Percentiles rank a stretch among this genome's conserved stretches.
These are phyloP conservation scores for Achaetomium macrosporum DNA, from an alignment of 2,329 filamentous ascomycete species.

Conservation along the genomic window DNA sequence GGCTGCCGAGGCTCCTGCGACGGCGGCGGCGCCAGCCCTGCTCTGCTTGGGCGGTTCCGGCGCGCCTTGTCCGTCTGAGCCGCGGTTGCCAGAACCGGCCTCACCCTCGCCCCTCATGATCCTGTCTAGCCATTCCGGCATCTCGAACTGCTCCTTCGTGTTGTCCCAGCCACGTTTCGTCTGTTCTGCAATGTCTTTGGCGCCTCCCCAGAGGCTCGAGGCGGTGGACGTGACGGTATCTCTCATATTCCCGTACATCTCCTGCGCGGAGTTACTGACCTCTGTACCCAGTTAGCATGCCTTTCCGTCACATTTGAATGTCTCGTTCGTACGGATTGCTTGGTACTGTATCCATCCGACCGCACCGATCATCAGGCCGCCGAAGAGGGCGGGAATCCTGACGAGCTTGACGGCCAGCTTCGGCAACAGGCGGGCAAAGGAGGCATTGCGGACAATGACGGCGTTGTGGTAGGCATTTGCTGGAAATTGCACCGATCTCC, in stretches of 20 bases:
- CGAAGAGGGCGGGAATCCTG: conserved; percentile 84
- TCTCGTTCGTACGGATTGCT: conserved; percentile 62
- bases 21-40: conserved; percentile 52
- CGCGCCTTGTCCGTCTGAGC: conserved; percentile 43
- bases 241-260: conserved; percentile 66
- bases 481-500: conserved; percentile 67
- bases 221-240: conserved; percentile 67
- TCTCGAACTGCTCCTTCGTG: conserved; percentile 69
- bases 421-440: conserved; percentile 64
- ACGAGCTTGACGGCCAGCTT: conserved; percentile 87
- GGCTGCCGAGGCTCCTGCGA: conserved; percentile 65
- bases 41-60: conserved; percentile 53
- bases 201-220: conserved; percentile 62
- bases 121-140: conserved; percentile 72
- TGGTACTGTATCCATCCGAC: conserved; percentile 95
- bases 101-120: conserved; percentile 60
- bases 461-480: conserved; percentile 82
- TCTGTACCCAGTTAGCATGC: conserved; percentile 38
- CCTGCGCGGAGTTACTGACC: conserved; percentile 70
- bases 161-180: conserved; percentile 75
- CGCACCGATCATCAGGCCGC: conserved; percentile 78
- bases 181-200: conserved; percentile 70
- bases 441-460: conserved; percentile 57
- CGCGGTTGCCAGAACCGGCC: conserved; percentile 44
- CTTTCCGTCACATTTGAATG: not conserved